Conservation (phyloP, 148 eudicot genomes). For the Rhododendron williamsianum region DNA sequence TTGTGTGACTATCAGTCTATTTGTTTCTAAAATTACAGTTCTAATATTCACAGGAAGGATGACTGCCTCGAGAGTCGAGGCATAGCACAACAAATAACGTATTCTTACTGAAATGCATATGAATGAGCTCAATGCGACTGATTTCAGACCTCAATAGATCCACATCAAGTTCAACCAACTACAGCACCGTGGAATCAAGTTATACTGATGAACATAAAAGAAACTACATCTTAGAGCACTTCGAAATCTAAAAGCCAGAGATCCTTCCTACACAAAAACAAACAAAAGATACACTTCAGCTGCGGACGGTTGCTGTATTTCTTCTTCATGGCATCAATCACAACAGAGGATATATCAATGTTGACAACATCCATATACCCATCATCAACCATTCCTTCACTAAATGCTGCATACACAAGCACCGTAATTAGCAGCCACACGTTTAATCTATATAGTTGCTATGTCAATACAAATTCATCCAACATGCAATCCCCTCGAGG, state of each 20-base stretch:
- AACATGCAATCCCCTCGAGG: neutral
- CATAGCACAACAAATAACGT: neutral
- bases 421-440: neutral
- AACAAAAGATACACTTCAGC: conserved; percentile 56
- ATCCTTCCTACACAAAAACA: neutral
- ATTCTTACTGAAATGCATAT: neutral
- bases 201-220: neutral
- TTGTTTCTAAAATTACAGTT: neutral
- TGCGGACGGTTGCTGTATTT: conserved; percentile 49
- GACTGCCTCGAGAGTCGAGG: neutral
- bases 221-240: neutral
- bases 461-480: neutral
- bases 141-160: neutral
- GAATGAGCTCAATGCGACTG: neutral
- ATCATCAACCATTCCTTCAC: conserved; percentile 79
- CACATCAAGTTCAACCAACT: neutral
- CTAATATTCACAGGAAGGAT: neutral
- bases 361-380: conserved; percentile 72
- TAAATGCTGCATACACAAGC: conserved; percentile 50
- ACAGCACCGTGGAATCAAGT: neutral
- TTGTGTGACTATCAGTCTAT: neutral
- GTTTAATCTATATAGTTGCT: neutral
- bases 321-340: conserved; percentile 70
- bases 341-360: conserved; percentile 78
- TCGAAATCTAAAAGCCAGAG: neutral